phyloP scores from a whole-genome alignment of 2,329 filamentous ascomycete genomes.

The Hymenoscyphus occultus region DNA sequence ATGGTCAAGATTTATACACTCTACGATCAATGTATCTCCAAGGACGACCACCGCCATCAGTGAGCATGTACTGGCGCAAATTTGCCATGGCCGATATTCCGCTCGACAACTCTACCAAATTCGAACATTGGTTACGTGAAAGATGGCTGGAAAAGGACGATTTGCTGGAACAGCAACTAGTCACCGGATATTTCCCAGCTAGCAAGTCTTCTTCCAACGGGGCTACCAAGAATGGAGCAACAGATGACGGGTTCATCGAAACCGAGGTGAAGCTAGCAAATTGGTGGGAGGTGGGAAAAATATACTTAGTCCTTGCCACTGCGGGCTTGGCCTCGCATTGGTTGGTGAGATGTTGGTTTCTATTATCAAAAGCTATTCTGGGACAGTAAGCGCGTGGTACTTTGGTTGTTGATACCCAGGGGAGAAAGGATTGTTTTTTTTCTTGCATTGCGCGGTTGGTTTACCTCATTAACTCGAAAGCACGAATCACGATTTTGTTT shows the following conservation, averaged over 20 bases:
- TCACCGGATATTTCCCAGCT: constrained; percentile 73
- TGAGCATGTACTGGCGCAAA: constrained; percentile 94
- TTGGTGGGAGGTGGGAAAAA: constrained; percentile 31
- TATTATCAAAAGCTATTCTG: not conserved
- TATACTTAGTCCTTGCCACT: not conserved
- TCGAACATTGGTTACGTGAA: constrained; percentile 80
- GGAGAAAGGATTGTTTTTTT: not conserved
- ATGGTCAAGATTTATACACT: constrained; percentile 88
- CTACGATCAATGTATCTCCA: constrained; percentile 84
- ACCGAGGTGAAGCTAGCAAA: constrained; percentile 35
- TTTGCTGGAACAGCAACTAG: constrained; percentile 77
- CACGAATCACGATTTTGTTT: not conserved
- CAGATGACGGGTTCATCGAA: constrained; percentile 32
- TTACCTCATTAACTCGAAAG: not conserved
- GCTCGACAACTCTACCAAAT: constrained; percentile 67
- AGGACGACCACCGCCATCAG: constrained; percentile 85
- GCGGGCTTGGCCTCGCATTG: not conserved
- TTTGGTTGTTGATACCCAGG: not conserved
- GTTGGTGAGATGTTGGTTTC: not conserved
- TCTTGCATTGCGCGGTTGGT: not conserved
- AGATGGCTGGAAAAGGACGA: constrained; percentile 92
- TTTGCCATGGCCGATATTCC: constrained; percentile 81
- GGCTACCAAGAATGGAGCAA: constrained; percentile 13
- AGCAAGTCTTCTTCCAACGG: constrained; percentile 22
- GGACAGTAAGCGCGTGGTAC: not conserved